These are phyloP conservation scores for Penicillium brasilianum DNA, from an alignment of 2,329 filamentous ascomycete species.

Conservation along the genomic window DNA sequence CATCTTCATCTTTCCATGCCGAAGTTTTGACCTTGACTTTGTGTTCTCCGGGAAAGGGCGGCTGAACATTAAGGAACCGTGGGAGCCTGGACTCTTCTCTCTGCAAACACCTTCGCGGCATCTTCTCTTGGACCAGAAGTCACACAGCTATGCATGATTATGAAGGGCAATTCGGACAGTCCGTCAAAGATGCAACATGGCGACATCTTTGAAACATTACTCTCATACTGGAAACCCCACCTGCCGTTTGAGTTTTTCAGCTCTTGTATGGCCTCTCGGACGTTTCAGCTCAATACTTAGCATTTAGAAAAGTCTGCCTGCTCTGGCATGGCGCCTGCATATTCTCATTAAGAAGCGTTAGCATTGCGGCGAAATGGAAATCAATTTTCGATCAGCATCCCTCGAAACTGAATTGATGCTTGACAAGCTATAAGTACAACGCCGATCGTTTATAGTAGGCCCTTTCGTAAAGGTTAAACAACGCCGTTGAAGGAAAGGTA, in stretches of 20 bases:
- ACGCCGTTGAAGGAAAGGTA: too few species aligned
- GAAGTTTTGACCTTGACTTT: background rate
- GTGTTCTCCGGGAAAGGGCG: background rate
- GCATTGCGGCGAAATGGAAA: slow-evolving; percentile 20
- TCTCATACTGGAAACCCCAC: background rate
- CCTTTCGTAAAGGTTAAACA: too few species aligned
- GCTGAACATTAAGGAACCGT: background rate
- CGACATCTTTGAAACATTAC: background rate
- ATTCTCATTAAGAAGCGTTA: slow-evolving; percentile 19
- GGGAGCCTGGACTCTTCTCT: background rate
- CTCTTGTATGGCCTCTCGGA: background rate
- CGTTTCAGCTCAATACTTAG: background rate
- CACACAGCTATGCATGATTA: background rate
- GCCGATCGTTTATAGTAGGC: too few species aligned
- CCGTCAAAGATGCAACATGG: background rate
- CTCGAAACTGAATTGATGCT: background rate
- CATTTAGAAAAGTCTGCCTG: slow-evolving; percentile 9
- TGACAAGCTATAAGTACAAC: too few species aligned
- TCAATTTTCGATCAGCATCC: background rate
- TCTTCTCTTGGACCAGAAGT: background rate
- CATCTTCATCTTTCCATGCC: background rate
- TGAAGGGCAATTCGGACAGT: too few species aligned
- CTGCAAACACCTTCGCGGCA: background rate
- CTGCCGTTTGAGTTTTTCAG: background rate
- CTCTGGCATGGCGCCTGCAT: slow-evolving; percentile 13